A percentile compares a stretch with the other conserved stretches of the same genome.
Conservation (phyloP, 2,329 filamentous ascomycete genomes). For the Sarocladium kiliense region DNA sequence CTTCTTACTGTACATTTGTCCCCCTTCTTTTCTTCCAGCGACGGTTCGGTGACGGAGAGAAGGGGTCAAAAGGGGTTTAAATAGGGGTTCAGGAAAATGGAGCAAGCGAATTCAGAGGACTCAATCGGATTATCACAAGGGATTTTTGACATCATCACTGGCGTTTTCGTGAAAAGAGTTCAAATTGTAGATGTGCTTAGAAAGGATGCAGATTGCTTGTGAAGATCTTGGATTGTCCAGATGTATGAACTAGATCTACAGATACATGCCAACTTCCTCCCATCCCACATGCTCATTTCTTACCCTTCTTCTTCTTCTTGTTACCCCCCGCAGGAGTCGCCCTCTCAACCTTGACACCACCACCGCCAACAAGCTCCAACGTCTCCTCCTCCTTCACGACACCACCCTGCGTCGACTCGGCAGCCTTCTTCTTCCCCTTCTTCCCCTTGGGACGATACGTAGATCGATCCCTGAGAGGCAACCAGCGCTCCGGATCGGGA, state of each 20-base stretch:
- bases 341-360: constrained; percentile 61
- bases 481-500: constrained; percentile 86
- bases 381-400: constrained; percentile 69
- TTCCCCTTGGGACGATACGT: constrained; percentile 86
- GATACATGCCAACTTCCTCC: background rate
- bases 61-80: background rate
- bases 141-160: background rate
- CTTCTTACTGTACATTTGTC: background rate
- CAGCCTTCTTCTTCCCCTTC: constrained; percentile 81
- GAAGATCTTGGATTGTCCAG: background rate
- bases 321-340: constrained; percentile 34
- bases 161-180: too few species aligned
- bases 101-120: constrained; percentile 5
- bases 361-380: constrained; percentile 57
- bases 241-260: background rate
- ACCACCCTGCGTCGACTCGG: constrained; percentile 80
- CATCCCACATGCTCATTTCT: constrained; percentile 35
- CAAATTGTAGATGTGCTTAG: background rate
- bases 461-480: constrained; percentile 83
- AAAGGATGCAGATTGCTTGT: too few species aligned
- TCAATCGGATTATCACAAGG: background rate
- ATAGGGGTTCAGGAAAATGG: constrained; percentile 5
- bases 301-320: constrained; percentile 49
- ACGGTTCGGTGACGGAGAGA: background rate
- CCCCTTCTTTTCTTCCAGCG: background rate